Percentiles rank a stretch among this genome's conserved stretches.
Conservation (phyloP, 176 grass and related monocot species). For the Miscanthus lutarioriparius region DNA sequence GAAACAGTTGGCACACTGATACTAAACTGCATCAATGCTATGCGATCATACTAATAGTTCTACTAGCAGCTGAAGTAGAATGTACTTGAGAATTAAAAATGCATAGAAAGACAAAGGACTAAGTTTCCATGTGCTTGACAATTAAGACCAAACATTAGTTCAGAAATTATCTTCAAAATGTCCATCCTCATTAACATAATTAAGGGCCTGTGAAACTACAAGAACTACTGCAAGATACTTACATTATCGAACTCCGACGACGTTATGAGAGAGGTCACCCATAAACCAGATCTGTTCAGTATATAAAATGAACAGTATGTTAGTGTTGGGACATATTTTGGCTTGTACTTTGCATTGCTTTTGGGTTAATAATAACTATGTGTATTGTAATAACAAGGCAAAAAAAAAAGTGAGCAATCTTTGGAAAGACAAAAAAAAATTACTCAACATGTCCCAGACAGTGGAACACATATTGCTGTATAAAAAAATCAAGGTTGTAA, state of each 20-base stretch:
- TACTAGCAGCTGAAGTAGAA: too few relatives aligned
- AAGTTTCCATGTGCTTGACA: too few relatives aligned
- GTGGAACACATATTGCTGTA: too few relatives aligned
- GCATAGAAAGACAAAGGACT: too few relatives aligned
- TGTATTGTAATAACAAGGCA: background rate
- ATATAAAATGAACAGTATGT: too few relatives aligned
- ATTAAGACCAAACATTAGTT: too few relatives aligned
- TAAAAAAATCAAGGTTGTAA: background rate
- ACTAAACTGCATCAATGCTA: too few relatives aligned
- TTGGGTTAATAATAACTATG: background rate
- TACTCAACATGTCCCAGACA: background rate
- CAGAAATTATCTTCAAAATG: too few relatives aligned
- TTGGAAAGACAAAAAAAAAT: background rate
- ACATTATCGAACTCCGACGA: conserved; percentile 91
- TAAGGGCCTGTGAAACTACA: background rate
- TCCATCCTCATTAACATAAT: too few relatives aligned
- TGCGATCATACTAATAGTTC: too few relatives aligned
- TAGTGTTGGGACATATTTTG: background rate
- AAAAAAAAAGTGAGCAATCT: background rate
- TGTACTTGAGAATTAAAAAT: too few relatives aligned
- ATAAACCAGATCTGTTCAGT: conserved; percentile 69
- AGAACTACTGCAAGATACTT: conserved; percentile 41
- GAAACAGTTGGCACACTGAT: too few relatives aligned
- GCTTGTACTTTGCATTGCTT: background rate
- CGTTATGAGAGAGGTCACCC: conserved; percentile 81